Conservation (phyloP, 306 rosid genomes). For the Spatholobus suberectus region DNA sequence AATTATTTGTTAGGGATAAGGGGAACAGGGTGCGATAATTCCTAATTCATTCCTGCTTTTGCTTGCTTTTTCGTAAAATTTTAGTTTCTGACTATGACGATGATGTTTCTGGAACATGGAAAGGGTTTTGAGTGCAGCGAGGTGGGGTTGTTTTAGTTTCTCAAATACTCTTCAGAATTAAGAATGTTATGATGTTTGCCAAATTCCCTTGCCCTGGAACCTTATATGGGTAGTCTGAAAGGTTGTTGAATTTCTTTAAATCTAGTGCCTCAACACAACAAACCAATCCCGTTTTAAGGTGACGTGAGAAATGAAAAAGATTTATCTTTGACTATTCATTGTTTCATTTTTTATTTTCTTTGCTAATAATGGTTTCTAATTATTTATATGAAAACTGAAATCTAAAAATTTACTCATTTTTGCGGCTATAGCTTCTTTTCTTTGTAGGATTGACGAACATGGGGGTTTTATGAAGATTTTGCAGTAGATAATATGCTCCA, state of each 20-base stretch:
- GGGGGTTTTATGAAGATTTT: conserved; percentile 48
- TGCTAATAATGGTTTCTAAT: neutral
- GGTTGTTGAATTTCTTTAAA: conserved; percentile 7
- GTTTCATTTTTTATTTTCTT: neutral
- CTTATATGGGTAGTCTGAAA: neutral
- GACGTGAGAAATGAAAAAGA: too few relatives aligned
- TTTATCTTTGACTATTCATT: neutral
- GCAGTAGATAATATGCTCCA: conserved; percentile 39
- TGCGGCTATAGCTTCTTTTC: neutral
- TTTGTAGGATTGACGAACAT: conserved; percentile 46
- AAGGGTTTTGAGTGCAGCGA: conserved; percentile 24
- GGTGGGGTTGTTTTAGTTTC: conserved; percentile 27
- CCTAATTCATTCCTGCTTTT: neutral
- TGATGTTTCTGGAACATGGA: conserved; percentile 5
- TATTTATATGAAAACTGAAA: neutral
- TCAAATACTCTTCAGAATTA: neutral
- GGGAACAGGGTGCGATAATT: neutral
- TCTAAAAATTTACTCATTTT: neutral
- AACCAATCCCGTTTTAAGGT: neutral
- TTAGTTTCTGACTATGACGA: neutral
- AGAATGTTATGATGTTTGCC: neutral
- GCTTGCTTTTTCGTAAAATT: conserved; percentile 2
- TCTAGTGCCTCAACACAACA: conserved; percentile 14
- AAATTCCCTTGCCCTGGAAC: conserved; percentile 6
- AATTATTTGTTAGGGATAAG: neutral